Conservation (phyloP, 306 rosid genomes). For the Casuarina cunninghamiana region DNA sequence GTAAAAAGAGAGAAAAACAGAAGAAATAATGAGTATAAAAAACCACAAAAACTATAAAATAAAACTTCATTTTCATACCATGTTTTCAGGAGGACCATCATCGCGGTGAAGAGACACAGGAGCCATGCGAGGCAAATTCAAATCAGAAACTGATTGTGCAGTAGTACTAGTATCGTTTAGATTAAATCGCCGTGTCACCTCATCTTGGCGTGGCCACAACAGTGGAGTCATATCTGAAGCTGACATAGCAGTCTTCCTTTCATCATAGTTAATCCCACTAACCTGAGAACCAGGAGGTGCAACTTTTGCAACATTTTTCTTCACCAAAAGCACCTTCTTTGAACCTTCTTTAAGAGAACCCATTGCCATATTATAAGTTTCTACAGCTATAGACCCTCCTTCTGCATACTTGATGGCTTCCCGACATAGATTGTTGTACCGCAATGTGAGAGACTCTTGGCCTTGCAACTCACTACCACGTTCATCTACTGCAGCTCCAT, state of each 20-base stretch:
- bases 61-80: slow-evolving; percentile 42
- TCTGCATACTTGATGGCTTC: slow-evolving; percentile 88
- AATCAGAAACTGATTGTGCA: slow-evolving; percentile 65
- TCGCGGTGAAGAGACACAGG: slow-evolving; percentile 86
- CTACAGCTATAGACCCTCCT: slow-evolving; percentile 77
- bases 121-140: slow-evolving; percentile 84
- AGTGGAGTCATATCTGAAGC: slow-evolving; percentile 66
- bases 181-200: slow-evolving; percentile 67
- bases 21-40: background rate
- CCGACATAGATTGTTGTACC: slow-evolving; percentile 70
- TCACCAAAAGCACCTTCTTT: slow-evolving; percentile 63
- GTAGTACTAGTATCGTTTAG: slow-evolving; percentile 71
- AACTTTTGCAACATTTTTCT: slow-evolving; percentile 71
- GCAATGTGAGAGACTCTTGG: slow-evolving; percentile 62
- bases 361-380: slow-evolving; percentile 72
- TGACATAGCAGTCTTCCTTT: slow-evolving; percentile 54
- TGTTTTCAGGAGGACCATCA: slow-evolving; percentile 73
- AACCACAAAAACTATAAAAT: background rate
- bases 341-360: slow-evolving; percentile 71
- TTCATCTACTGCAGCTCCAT: slow-evolving; percentile 54
- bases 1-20: background rate
- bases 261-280: slow-evolving; percentile 57
- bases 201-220: slow-evolving; percentile 91
- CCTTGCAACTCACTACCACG: slow-evolving; percentile 54
- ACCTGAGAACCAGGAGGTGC: slow-evolving; percentile 57